Evolutionary conservation across 2,329 filamentous ascomycete genomes (phyloP).

Genomic region (Cercospora sp.): DNA sequence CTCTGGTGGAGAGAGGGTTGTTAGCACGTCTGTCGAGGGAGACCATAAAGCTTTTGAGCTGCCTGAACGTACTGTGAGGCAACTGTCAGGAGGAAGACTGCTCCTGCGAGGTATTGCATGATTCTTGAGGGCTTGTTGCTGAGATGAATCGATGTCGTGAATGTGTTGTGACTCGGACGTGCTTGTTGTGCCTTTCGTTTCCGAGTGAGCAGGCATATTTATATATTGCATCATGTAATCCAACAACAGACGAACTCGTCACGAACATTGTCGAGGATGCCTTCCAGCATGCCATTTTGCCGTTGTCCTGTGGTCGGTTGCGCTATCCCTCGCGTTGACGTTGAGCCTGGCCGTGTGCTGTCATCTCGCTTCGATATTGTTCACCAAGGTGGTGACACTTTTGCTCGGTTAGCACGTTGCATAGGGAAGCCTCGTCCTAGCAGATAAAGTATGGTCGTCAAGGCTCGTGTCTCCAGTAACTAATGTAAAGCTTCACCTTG

Average conservation of each 20-base stretch:
- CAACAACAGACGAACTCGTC: not conserved
- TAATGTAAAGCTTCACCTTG: not conserved
- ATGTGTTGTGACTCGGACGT: not conserved
- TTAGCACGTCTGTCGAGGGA: not conserved
- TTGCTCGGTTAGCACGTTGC: not conserved
- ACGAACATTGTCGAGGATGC: not conserved
- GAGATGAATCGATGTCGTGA: not conserved
- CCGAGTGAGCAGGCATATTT: not conserved
- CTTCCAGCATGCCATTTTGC: not conserved
- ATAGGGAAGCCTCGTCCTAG: not conserved
- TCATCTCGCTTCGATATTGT: not conserved
- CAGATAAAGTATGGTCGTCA: not conserved
- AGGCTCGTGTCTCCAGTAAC: not conserved
- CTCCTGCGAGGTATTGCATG: not conserved
- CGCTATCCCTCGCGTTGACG: not conserved
- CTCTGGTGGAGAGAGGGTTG: not conserved
- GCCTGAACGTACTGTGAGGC: not conserved
- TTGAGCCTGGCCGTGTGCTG: not conserved
- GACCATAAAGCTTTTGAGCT: not conserved
- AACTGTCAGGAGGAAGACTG: not conserved
- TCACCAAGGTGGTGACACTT: not conserved
- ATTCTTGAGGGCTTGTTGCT: not conserved
- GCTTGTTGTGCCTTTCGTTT: not conserved
- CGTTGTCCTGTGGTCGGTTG: not conserved
- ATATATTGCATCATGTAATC: not conserved